Percentiles rank a stretch among this genome's conserved stretches.
These are phyloP conservation scores for Babjeviella inositovora DNA, from an alignment of 805 yeast species.

Conservation along the genomic window DNA sequence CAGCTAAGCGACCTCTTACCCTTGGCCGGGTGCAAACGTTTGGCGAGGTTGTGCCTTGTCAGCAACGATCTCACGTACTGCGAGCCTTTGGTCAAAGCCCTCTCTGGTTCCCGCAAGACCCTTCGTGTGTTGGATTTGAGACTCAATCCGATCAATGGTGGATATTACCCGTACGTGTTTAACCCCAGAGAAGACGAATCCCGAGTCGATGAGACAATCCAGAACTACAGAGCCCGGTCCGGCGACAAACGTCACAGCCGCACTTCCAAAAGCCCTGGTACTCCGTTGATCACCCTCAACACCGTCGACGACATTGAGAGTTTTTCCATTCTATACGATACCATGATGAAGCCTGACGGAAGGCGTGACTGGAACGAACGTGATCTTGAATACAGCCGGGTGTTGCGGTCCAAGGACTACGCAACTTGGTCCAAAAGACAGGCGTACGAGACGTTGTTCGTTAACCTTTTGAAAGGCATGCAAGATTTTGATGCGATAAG, in stretches of 20 bases:
- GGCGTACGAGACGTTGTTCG: too few species aligned
- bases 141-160: constrained; percentile 18
- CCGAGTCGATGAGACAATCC: background rate
- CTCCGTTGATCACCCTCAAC: too few species aligned
- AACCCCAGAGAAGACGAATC: constrained; percentile 16
- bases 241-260: too few species aligned
- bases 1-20: constrained; percentile 11
- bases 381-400: too few species aligned
- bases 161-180: constrained; percentile 23
- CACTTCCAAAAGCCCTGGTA: too few species aligned
- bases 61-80: constrained; percentile 16
- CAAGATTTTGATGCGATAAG: too few species aligned
- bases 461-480: too few species aligned
- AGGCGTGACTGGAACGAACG: constrained; percentile 18
- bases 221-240: constrained; percentile 3
- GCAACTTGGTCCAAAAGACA: too few species aligned
- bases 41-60: constrained; percentile 14
- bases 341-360: constrained; percentile 9
- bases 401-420: too few species aligned
- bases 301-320: constrained; percentile 22
- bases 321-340: constrained; percentile 18
- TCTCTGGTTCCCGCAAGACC: constrained; percentile 9
- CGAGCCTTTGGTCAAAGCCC: constrained; percentile 11
- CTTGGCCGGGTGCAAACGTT: constrained; percentile 9
- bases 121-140: constrained; percentile 18